Conservation (phyloP, 768 basidiomycete species). For the Gymnopilus dilepis region DNA sequence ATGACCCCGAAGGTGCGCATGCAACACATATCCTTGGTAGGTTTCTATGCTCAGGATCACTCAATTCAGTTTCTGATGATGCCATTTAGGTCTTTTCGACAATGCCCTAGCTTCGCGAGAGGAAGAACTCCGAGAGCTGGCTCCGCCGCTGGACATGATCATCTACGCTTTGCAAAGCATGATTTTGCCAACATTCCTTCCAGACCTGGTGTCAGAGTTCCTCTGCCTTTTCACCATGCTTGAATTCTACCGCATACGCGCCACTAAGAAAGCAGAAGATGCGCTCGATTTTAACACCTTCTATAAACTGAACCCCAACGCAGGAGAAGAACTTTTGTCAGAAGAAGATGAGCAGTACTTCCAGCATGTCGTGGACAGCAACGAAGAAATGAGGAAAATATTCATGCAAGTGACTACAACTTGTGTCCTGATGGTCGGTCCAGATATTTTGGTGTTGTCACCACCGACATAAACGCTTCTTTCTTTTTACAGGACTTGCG, state of each 20-base stretch:
- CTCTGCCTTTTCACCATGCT: constrained; percentile 41
- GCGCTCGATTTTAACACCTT: constrained; percentile 35
- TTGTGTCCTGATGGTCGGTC: constrained; percentile 37
- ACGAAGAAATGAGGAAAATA: constrained; percentile 31
- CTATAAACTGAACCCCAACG: constrained; percentile 23
- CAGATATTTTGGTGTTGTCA: background rate
- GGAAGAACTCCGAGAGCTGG: constrained; percentile 15
- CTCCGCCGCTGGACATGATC: constrained; percentile 36
- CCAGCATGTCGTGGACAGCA: constrained; percentile 17
- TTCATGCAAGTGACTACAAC: constrained; percentile 37
- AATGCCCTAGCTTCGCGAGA: constrained; percentile 8
- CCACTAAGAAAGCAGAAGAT: constrained; percentile 29
- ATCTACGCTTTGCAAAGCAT: constrained; percentile 39
- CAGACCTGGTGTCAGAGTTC: constrained; percentile 36
- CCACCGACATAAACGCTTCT: background rate
- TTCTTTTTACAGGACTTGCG: constrained; percentile 39
- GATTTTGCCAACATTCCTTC: constrained; percentile 29
- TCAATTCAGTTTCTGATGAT: background rate
- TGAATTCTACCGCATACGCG: constrained; percentile 40
- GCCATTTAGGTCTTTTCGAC: constrained; percentile 12
- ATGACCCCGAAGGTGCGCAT: constrained; percentile 7
- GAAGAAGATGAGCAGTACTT: constrained; percentile 29
- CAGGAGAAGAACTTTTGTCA: constrained; percentile 8
- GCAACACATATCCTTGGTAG: constrained; percentile 16
- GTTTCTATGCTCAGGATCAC: background rate